A percentile compares a stretch with the other conserved stretches of the same genome.
Evolutionary conservation across 2,329 filamentous ascomycete genomes (phyloP).

Genomic region (Colletotrichum sp.): DNA sequence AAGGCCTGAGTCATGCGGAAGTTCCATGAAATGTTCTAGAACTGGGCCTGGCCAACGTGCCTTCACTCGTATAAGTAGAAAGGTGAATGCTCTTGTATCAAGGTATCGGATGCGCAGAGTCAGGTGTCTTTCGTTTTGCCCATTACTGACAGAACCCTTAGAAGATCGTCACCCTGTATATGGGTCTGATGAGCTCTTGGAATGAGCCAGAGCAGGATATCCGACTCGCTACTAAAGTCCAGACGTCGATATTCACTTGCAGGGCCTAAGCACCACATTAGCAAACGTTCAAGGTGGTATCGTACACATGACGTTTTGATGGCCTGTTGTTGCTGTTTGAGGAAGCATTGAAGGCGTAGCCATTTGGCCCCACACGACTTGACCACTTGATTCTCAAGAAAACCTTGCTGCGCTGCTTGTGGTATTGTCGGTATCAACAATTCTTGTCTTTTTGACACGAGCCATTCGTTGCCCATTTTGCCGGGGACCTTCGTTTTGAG

Average conservation of each 20-base stretch:
- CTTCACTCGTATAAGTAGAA: not conserved
- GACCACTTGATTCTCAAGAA: accelerated
- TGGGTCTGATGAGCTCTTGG: not conserved
- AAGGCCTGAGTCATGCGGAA: not conserved
- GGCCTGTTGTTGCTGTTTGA: not conserved
- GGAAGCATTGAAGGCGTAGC: not conserved
- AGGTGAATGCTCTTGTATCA: not conserved
- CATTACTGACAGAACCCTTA: not conserved
- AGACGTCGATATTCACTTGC: not conserved
- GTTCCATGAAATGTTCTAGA: not conserved
- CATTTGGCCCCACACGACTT: not conserved
- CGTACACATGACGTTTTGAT: not conserved
- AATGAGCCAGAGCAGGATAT: not conserved
- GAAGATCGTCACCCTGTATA: not conserved
- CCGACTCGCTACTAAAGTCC: not conserved
- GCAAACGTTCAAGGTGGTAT: not conserved
- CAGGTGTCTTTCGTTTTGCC: not conserved
- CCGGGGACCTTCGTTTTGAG: not conserved
- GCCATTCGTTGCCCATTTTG: not conserved
- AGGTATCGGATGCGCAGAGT: not conserved
- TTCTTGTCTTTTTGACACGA: not conserved
- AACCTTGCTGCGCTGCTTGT: not conserved
- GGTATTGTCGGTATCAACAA: not conserved
- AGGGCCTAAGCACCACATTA: not conserved
- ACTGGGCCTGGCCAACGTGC: not conserved